Conservation (phyloP, 441 rosid genomes). For the Theobroma grandiflorum region DNA sequence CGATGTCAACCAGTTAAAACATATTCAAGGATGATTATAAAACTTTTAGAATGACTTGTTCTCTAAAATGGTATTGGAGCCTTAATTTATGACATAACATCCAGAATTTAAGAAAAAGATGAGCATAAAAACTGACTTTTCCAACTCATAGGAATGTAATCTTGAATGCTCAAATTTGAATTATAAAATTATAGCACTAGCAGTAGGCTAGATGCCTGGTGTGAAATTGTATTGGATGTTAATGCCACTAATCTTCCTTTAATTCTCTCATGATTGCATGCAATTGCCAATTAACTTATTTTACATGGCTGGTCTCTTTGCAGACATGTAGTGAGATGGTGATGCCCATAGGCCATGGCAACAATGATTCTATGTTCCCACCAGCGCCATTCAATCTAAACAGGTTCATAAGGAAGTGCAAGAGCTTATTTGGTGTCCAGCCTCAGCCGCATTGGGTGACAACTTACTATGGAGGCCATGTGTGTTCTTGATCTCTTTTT, state of each 20-base stretch:
- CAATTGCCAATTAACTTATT: neutral
- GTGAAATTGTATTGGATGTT: constrained; percentile 2
- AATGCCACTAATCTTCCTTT: constrained; percentile 8
- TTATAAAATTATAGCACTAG: constrained; percentile 4
- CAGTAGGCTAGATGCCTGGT: neutral
- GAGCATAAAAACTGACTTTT: neutral
- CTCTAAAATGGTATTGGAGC: too few species aligned
- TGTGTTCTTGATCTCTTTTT: constrained; percentile 29
- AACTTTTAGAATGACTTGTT: too few species aligned
- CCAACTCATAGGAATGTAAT: neutral
- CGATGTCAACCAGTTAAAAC: neutral
- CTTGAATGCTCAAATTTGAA: neutral
- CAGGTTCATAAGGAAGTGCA: constrained; percentile 40
- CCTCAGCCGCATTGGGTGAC: constrained; percentile 84
- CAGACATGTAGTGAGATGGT: constrained; percentile 81
- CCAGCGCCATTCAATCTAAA: constrained; percentile 56
- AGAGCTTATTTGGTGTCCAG: constrained; percentile 51
- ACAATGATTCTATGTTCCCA: constrained; percentile 68
- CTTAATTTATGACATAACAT: too few species aligned
- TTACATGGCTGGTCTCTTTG: neutral
- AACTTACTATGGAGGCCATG: constrained; percentile 77
- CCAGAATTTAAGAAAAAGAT: neutral
- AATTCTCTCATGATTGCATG: neutral
- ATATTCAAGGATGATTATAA: too few species aligned
- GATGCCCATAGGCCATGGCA: constrained; percentile 57